A percentile compares a stretch with the other conserved stretches of the same genome.
phyloP scores from a whole-genome alignment of 805 yeast species.

The Barnettozyma botsteinii region DNA sequence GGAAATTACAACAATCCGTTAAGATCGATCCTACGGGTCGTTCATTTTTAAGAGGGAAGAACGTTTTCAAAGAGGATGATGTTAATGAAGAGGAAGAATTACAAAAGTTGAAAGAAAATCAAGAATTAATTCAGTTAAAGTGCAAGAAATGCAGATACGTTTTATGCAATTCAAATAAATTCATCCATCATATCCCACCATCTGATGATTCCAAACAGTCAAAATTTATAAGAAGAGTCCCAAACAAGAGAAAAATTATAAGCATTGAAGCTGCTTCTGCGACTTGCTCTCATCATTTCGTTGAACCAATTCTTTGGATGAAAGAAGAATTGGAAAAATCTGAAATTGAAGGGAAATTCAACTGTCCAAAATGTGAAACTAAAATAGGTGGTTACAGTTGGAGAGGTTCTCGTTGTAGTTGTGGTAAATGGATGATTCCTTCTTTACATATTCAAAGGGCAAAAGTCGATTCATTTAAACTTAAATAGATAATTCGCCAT shows the following conservation, averaged over 20 bases:
- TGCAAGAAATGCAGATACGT: slow-evolving; percentile 79
- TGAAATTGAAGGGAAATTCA: slow-evolving; percentile 83
- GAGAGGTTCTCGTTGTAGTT: slow-evolving; percentile 91
- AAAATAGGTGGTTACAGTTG: slow-evolving; percentile 91
- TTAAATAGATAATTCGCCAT: slow-evolving; percentile 12
- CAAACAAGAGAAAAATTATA: slow-evolving; percentile 53
- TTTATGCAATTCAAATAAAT: slow-evolving; percentile 57
- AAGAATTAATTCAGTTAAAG: slow-evolving; percentile 41
- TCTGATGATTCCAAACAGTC: slow-evolving; percentile 58
- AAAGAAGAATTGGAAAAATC: slow-evolving; percentile 57
- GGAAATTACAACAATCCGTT: slow-evolving; percentile 33
- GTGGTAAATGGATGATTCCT: slow-evolving; percentile 95
- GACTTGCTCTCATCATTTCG: slow-evolving; percentile 76
- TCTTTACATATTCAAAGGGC: slow-evolving; percentile 77
- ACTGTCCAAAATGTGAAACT: slow-evolving; percentile 76
- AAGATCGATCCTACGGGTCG: slow-evolving; percentile 39
- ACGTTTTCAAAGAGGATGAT: slow-evolving; percentile 27
- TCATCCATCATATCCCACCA: slow-evolving; percentile 65
- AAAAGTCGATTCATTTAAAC: slow-evolving; percentile 58
- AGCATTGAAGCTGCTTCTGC: slow-evolving; percentile 51
- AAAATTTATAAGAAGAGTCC: slow-evolving; percentile 58
- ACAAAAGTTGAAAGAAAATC: slow-evolving; percentile 20
- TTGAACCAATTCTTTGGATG: slow-evolving; percentile 95
- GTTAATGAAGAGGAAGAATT: slow-evolving; percentile 19
- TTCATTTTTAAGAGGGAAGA: slow-evolving; percentile 25